Evolutionary conservation across 2,329 filamentous ascomycete genomes (phyloP).

Genomic region (Pseudogymnoascus sp.): DNA sequence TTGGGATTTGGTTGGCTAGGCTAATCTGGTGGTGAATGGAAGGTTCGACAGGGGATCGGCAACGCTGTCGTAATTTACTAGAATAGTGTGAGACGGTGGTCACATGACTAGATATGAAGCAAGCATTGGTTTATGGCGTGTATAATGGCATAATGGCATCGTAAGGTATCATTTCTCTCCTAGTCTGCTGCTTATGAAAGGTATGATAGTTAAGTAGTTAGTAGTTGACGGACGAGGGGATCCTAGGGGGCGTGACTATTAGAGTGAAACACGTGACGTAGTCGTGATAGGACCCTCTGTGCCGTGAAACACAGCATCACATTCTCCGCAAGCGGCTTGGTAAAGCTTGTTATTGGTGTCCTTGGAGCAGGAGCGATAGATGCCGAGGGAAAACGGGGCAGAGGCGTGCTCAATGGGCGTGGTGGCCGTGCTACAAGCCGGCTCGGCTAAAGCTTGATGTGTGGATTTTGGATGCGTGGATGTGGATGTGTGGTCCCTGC

Average conservation of each 20-base stretch:
- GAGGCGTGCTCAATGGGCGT: neutral
- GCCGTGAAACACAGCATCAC: too few relatives aligned
- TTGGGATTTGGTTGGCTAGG: neutral
- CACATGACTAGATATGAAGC: neutral
- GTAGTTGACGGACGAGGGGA: neutral
- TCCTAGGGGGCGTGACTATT: neutral
- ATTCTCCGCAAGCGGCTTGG: neutral
- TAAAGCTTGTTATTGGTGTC: neutral
- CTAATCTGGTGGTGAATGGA: neutral
- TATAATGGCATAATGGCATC: neutral
- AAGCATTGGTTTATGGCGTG: neutral
- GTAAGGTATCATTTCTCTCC: neutral
- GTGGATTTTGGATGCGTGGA: too few relatives aligned
- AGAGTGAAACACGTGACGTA: neutral
- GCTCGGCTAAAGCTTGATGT: conserved; percentile 1
- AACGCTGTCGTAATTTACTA: neutral
- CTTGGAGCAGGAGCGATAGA: neutral
- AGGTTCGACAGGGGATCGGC: neutral
- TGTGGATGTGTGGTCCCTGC: neutral
- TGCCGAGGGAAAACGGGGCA: neutral
- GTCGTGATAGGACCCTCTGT: neutral
- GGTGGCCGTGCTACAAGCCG: neutral
- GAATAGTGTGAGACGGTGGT: neutral
- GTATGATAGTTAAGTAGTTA: neutral
- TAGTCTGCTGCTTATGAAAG: neutral